Evolutionary conservation across 257 asterid genomes (phyloP).

Genomic region (Jasminum sambac): DNA sequence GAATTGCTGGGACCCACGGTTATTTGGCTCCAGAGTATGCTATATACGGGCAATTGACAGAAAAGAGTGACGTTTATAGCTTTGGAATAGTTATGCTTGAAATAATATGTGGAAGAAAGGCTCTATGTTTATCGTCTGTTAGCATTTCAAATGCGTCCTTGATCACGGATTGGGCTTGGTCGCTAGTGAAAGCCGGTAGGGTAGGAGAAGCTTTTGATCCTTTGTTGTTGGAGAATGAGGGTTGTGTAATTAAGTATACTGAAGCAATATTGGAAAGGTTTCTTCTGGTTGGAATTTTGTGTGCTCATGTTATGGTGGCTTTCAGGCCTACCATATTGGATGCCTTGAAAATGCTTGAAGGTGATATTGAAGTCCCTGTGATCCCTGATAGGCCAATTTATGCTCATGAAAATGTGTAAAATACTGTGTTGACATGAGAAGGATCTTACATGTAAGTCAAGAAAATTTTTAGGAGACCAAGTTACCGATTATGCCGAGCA

Average conservation of each 20-base stretch:
- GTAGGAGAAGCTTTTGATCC: constrained; percentile 48
- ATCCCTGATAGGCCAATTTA: constrained; percentile 58
- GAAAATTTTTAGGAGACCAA: no score
- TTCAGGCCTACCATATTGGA: constrained; percentile 61
- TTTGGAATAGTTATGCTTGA: constrained; percentile 61
- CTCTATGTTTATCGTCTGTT: constrained; percentile 34
- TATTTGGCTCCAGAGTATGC: constrained; percentile 72
- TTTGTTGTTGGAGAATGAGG: constrained; percentile 28
- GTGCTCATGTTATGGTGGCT: constrained; percentile 75
- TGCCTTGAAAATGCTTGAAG: constrained; percentile 69
- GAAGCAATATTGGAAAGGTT: constrained; percentile 48
- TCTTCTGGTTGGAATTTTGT: constrained; percentile 56
- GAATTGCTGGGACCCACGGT: constrained; percentile 59
- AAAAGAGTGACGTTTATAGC: constrained; percentile 64
- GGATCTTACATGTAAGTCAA: not conserved
- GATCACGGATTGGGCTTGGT: constrained; percentile 74
- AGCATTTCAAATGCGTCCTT: constrained; percentile 24
- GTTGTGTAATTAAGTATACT: constrained; percentile 18
- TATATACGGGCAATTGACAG: constrained; percentile 60
- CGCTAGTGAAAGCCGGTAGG: constrained; percentile 40
- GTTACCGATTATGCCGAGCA: no score
- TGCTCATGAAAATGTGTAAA: constrained; percentile 22
- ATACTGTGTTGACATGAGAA: constrained; percentile 8
- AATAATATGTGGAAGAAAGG: constrained; percentile 58
- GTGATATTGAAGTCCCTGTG: constrained; percentile 58